Percentiles rank a stretch among this genome's conserved stretches.
Conservation (phyloP, 352 stramenopile species). For the Globisporangium ultimum region DNA sequence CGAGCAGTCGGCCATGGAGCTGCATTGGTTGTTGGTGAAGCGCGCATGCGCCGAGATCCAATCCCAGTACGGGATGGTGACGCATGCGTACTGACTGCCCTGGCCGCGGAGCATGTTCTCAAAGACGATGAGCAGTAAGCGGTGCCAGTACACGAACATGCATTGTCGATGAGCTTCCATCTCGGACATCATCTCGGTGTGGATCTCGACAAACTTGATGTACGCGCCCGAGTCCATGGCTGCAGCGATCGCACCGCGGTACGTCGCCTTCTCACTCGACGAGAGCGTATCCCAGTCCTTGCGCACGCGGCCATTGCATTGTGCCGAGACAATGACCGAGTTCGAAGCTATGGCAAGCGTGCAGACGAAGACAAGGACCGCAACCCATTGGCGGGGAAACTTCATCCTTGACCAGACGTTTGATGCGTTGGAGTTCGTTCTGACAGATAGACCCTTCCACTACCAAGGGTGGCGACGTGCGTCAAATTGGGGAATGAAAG, state of each 20-base stretch:
- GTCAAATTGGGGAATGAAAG: not conserved
- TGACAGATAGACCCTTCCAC: not conserved
- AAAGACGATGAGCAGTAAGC: slow-evolving; percentile 55
- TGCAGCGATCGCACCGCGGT: slow-evolving; percentile 20
- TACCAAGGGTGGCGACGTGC: not conserved
- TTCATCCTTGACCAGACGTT: not conserved
- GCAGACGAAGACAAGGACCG: slow-evolving; percentile 1
- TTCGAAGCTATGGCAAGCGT: not conserved
- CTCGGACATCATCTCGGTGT: slow-evolving; percentile 57
- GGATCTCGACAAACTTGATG: slow-evolving; percentile 58
- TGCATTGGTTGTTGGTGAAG: slow-evolving; percentile 32
- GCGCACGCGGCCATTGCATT: slow-evolving; percentile 24
- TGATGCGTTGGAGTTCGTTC: not conserved
- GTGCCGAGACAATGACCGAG: not conserved
- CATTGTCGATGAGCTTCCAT: slow-evolving; percentile 50
- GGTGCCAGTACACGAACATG: slow-evolving; percentile 86
- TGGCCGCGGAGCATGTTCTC: slow-evolving; percentile 83
- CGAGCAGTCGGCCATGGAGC: slow-evolving; percentile 42
- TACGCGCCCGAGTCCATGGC: slow-evolving; percentile 25
- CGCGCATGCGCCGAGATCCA: slow-evolving; percentile 53
- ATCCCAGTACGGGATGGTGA: slow-evolving; percentile 84
- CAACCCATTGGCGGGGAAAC: not conserved
- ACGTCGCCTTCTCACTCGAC: slow-evolving; percentile 25
- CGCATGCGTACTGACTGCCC: slow-evolving; percentile 45
- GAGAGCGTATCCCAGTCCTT: slow-evolving; percentile 30